Evolutionary conservation across 2,329 filamentous ascomycete species (phyloP).

Genomic region (Pezicula carpinea): DNA sequence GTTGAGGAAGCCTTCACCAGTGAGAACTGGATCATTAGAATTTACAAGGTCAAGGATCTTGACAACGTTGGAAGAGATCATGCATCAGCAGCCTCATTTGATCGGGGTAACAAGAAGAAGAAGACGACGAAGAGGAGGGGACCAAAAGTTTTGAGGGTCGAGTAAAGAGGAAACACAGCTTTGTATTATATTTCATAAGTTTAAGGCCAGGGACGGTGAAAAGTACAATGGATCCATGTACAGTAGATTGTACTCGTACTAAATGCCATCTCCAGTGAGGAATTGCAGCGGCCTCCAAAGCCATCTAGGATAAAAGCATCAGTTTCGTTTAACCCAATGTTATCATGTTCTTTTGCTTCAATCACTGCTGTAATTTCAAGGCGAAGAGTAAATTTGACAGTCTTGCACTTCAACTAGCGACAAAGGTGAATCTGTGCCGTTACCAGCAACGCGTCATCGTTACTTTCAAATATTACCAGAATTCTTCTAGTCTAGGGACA

Average conservation of each 20-base stretch:
- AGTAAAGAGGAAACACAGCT: constrained; percentile 42
- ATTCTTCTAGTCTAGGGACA: no score
- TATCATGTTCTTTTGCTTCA: background rate
- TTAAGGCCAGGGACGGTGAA: constrained; percentile 12
- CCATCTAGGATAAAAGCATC: background rate
- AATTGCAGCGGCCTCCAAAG: background rate
- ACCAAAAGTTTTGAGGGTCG: constrained; percentile 66
- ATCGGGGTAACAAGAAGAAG: constrained; percentile 81
- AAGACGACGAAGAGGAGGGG: constrained; percentile 67
- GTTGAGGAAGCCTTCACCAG: constrained; percentile 97
- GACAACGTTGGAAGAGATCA: constrained; percentile 95
- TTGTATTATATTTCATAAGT: constrained; percentile 26
- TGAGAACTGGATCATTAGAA: constrained; percentile 99
- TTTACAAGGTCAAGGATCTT: constrained; percentile 99
- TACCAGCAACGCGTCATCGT: no score
- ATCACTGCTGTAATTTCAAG: no score
- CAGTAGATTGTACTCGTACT: constrained; percentile 25
- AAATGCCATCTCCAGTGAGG: constrained; percentile 12
- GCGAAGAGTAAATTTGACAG: no score
- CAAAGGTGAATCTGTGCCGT: no score
- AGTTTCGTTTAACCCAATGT: background rate
- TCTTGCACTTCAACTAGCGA: no score
- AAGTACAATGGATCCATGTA: constrained; percentile 18
- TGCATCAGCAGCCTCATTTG: constrained; percentile 62
- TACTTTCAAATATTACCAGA: no score